phyloP scores from a whole-genome alignment of 805 yeast species.

The Candida boleticola region DNA sequence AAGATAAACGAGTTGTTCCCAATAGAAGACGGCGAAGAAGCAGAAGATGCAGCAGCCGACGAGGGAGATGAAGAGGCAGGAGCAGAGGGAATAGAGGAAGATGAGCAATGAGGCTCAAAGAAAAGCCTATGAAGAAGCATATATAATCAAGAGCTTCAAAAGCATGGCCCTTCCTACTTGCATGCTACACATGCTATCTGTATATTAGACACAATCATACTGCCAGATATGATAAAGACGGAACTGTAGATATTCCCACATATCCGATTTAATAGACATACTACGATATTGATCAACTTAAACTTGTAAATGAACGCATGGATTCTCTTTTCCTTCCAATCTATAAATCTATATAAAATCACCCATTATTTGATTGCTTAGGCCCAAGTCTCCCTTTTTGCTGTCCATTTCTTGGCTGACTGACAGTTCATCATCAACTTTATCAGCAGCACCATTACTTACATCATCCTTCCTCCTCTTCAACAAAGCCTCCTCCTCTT shows the following conservation, averaged over 20 bases:
- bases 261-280: too few relatives aligned
- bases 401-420: conserved; percentile 3
- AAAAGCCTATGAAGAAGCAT: neutral
- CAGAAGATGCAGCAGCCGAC: too few relatives aligned
- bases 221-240: too few relatives aligned
- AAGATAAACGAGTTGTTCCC: conserved; percentile 58
- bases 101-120: conserved; percentile 19
- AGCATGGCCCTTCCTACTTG: too few relatives aligned
- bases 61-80: conserved; percentile 23
- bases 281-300: neutral
- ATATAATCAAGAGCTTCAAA: too few relatives aligned
- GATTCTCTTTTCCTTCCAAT: neutral
- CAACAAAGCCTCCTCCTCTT: too few relatives aligned
- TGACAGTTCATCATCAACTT: conserved; percentile 2
- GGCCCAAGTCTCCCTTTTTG: conserved; percentile 12
- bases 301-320: neutral
- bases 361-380: conserved; percentile 18
- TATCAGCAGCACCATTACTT: too few relatives aligned
- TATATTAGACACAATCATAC: too few relatives aligned
- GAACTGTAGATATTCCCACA: too few relatives aligned
- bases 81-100: conserved; percentile 19
- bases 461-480: too few relatives aligned
- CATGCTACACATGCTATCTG: too few relatives aligned
- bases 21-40: conserved; percentile 26
- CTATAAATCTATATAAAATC: conserved; percentile 12